Evolutionary conservation across 139 green algal genomes (phyloP).

Genomic region (Klebsormidium nitens): DNA sequence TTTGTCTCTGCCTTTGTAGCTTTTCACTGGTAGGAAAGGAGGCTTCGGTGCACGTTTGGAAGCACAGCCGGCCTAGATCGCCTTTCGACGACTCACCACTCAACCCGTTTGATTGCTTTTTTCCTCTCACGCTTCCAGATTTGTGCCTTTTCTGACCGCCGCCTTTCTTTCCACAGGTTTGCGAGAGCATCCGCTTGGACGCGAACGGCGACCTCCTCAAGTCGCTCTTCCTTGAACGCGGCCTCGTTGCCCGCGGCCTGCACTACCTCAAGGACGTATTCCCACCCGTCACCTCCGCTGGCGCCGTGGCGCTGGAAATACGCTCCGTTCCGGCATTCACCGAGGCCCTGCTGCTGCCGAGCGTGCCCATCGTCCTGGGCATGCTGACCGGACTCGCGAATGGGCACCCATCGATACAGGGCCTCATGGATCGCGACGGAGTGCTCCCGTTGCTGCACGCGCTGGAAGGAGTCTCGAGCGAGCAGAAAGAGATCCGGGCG

Average conservation of each 20-base stretch:
- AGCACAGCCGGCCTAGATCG: too few relatives aligned
- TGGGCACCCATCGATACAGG: slow-evolving; percentile 31
- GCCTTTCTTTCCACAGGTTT: too few relatives aligned
- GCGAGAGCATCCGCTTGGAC: slow-evolving; percentile 16
- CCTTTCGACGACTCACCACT: too few relatives aligned
- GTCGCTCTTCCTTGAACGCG: slow-evolving; percentile 42
- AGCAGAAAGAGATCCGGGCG: slow-evolving; percentile 34
- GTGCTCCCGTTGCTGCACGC: slow-evolving; percentile 54
- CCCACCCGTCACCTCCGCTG: neutral
- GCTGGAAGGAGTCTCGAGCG: slow-evolving; percentile 47
- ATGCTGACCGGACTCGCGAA: slow-evolving; percentile 45
- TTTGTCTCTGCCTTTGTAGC: too few relatives aligned
- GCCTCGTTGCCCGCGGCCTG: slow-evolving; percentile 34
- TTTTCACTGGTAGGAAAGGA: too few relatives aligned
- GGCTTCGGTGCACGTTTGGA: too few relatives aligned
- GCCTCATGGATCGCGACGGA: slow-evolving; percentile 3
- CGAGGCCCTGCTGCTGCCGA: slow-evolving; percentile 38
- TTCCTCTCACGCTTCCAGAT: too few relatives aligned
- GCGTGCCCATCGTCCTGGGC: slow-evolving; percentile 36
- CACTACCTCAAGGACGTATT: slow-evolving; percentile 46
- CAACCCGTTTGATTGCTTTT: too few relatives aligned
- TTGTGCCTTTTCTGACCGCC: too few relatives aligned
- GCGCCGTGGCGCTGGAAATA: too few relatives aligned
- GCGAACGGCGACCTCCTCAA: slow-evolving; percentile 21
- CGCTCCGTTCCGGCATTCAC: slow-evolving; percentile 18